Percentiles rank a stretch among this genome's conserved stretches.
phyloP scores from a whole-genome alignment of 2,329 filamentous ascomycete genomes.

The Colletotrichum theobromicola region DNA sequence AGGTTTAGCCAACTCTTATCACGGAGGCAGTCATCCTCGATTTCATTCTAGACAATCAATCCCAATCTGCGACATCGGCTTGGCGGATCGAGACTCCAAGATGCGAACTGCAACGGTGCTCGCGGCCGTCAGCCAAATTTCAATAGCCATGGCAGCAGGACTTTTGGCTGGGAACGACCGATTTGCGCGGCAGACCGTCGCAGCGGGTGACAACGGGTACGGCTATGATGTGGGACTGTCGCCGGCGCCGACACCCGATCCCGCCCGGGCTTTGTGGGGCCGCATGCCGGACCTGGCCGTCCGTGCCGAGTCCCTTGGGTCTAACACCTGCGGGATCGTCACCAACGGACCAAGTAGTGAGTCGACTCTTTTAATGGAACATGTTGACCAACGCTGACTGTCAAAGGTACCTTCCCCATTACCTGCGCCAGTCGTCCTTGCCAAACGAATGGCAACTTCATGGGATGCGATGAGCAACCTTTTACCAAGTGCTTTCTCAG shows the following conservation, averaged over 20 bases:
- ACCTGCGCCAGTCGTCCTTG: not conserved
- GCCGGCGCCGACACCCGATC: not conserved
- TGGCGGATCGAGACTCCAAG: not conserved
- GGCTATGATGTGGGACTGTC: not conserved
- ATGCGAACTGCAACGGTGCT: not conserved
- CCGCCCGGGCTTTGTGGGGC: not conserved
- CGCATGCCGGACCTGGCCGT: not conserved
- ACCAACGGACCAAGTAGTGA: not conserved
- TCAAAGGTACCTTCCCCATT: not conserved
- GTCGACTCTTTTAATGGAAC: accelerated
- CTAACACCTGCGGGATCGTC: not conserved
- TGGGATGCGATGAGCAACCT: not conserved
- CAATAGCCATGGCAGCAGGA: not conserved
- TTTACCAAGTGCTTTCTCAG: not conserved
- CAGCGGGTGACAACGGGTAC: not conserved
- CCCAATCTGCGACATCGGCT: not conserved
- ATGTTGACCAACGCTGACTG: not conserved
- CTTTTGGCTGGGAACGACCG: not conserved
- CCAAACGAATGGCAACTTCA: not conserved
- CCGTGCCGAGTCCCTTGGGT: not conserved
- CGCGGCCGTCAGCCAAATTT: not conserved
- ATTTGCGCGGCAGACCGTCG: not conserved
- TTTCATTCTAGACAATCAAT: not conserved
- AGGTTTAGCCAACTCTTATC: not conserved
- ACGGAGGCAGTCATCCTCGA: not conserved